Conservation (phyloP, 495 filamentous ascomycete species). For the Penicillium ochrochloron region DNA sequence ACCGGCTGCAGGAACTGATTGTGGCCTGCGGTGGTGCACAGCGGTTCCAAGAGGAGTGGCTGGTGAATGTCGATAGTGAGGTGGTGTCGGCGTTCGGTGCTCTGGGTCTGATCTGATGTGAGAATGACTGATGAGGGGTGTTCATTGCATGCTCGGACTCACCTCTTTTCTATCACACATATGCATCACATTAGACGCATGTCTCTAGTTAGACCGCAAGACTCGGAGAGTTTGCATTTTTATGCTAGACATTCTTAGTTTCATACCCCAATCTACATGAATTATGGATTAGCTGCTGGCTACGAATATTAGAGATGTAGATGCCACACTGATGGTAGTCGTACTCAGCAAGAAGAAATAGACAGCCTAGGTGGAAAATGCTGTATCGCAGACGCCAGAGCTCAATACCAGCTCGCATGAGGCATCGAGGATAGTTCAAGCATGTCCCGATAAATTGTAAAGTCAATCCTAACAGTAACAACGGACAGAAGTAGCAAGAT, state of each 20-base stretch:
- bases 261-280: slow-evolving; percentile 26
- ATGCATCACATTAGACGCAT: background rate
- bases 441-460: too few species aligned
- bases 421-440: too few species aligned
- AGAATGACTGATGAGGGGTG: background rate
- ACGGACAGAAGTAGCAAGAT: too few species aligned
- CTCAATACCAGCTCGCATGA: too few species aligned
- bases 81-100: slow-evolving; percentile 71
- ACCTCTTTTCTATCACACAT: background rate
- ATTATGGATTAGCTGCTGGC: background rate
- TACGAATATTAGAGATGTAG: background rate
- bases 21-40: slow-evolving; percentile 69
- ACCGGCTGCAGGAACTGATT: slow-evolving; percentile 68
- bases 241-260: slow-evolving; percentile 8
- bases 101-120: slow-evolving; percentile 45
- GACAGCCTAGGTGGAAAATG: too few species aligned
- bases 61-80: slow-evolving; percentile 85
- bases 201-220: background rate
- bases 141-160: background rate
- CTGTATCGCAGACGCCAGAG: too few species aligned
- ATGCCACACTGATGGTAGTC: too few species aligned
- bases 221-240: background rate
- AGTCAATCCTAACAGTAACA: too few species aligned
- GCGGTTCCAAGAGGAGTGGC: slow-evolving; percentile 75
- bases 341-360: too few species aligned